These are phyloP conservation scores for Niveomyces coronatus DNA, from an alignment of 2,329 filamentous ascomycete species.

Conservation along the genomic window DNA sequence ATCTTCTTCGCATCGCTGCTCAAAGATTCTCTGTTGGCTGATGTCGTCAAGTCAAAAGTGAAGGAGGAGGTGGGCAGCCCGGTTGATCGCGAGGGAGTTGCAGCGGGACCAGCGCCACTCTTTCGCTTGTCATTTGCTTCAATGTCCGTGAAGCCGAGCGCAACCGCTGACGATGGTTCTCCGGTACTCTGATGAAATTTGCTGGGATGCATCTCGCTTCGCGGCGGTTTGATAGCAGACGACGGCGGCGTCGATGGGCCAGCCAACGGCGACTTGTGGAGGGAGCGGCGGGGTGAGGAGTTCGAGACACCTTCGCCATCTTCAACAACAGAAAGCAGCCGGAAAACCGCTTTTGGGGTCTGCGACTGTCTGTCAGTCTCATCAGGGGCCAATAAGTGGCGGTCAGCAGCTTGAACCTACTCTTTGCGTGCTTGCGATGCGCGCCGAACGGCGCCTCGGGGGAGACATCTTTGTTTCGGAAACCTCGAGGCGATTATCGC, in stretches of 20 bases:
- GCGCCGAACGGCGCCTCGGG: conserved; percentile 34
- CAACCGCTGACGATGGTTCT: conserved; percentile 66
- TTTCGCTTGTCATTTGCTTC: conserved; percentile 40
- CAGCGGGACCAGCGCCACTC: conserved; percentile 33
- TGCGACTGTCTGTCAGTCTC: neutral
- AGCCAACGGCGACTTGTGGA: neutral
- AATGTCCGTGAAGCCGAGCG: conserved; percentile 74
- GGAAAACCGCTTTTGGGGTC: conserved; percentile 22
- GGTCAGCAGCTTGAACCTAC: conserved; percentile 18
- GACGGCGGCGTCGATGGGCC: conserved; percentile 49
- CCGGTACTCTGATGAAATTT: conserved; percentile 68
- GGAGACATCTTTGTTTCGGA: conserved; percentile 25
- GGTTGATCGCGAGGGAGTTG: conserved; percentile 53
- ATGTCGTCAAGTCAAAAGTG: conserved; percentile 49
- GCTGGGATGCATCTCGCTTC: conserved; percentile 85
- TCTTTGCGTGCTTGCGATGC: conserved; percentile 29
- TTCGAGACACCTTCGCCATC: conserved; percentile 22
- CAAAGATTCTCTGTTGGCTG: conserved; percentile 37
- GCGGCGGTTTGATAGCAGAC: conserved; percentile 57
- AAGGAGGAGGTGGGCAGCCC: conserved; percentile 51
- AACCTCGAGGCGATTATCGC: conserved; percentile 2
- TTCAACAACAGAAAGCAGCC: conserved; percentile 34
- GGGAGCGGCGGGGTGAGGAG: conserved; percentile 1
- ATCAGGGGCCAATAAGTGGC: neutral
- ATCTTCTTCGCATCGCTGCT: conserved; percentile 51